These are phyloP conservation scores for Phaeoacremonium minimum DNA, from an alignment of 2,329 filamentous ascomycete species.

Conservation along the genomic window DNA sequence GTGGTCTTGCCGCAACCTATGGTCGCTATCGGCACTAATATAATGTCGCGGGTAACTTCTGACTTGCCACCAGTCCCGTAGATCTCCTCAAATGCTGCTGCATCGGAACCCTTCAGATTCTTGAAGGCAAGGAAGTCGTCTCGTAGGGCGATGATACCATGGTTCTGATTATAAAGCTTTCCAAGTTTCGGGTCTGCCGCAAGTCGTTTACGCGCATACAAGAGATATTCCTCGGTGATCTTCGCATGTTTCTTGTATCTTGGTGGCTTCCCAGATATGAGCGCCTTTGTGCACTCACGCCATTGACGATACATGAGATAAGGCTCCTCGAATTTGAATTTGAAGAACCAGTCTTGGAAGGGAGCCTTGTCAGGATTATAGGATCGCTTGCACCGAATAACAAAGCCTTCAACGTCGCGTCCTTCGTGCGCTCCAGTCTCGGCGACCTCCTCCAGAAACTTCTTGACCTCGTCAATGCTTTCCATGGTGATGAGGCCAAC, in stretches of 20 bases:
- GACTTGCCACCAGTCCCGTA: slow-evolving; percentile 42
- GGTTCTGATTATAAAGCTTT: slow-evolving; percentile 76
- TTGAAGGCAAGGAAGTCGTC: slow-evolving; percentile 82
- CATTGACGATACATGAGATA: slow-evolving; percentile 99
- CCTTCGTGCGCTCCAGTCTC: slow-evolving; percentile 88
- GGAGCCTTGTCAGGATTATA: slow-evolving; percentile 42
- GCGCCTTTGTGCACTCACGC: slow-evolving; percentile 90
- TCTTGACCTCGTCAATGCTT: slow-evolving; percentile 67
- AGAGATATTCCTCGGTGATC: slow-evolving; percentile 88
- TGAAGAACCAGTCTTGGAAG: slow-evolving; percentile 98
- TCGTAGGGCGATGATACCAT: slow-evolving; percentile 89
- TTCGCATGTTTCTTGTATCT: slow-evolving; percentile 80
- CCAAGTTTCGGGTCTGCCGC: slow-evolving; percentile 62
- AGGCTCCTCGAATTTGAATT: slow-evolving; percentile 99
- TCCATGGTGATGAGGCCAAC: slow-evolving; percentile 76
- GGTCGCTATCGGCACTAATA: slow-evolving; percentile 88
- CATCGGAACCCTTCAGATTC: slow-evolving; percentile 82
- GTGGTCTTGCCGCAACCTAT: slow-evolving; percentile 98
- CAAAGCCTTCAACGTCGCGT: slow-evolving; percentile 93
- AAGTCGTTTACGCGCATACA: slow-evolving; percentile 73
- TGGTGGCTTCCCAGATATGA: slow-evolving; percentile 72
- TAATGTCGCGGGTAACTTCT: slow-evolving; percentile 61
- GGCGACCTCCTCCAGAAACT: slow-evolving; percentile 78
- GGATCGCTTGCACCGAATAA: slow-evolving; percentile 79
- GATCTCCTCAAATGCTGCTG: slow-evolving; percentile 70